Base-by-base conservation (phyloP, 192 early-diverging fungal genomes). In the Paraglomus occultum region DNA sequence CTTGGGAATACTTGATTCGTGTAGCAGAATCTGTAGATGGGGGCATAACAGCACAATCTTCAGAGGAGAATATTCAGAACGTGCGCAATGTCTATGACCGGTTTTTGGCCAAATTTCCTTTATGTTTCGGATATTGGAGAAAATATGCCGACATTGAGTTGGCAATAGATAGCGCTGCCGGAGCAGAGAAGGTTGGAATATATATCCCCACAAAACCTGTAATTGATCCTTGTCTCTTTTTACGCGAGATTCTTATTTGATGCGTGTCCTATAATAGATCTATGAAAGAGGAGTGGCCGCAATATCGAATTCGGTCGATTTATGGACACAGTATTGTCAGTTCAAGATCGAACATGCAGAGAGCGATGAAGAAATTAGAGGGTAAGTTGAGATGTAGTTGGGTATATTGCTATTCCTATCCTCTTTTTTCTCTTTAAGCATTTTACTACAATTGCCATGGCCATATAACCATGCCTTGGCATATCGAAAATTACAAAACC, bases 51-150 rank as follows among this genome's bases (percentile, higher is more conserved):
- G 70, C 78, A 11, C 73, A 80, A 18, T 78, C 86, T 0, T 76
- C 83, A 8, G 64, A 70, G 8, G 80, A 74, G 14, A 86, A 83
- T 54, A 70, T 79, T 12, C 40, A 70, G 23, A 84, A 80, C 55
- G 72, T 90, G 20, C 71, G 83, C 12, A 67, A 63, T 8, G 84
- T 86, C 4, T 91, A 88, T 55, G 87, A 91, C 72, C 73, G 79
- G 48, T 90, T 91, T 51, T 71, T 91, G 64, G 74, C 71, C 12
- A 85, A 88, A 71, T 91, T 90, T 64, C 90, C 90, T 9, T 76
- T 91, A 17, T 90, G 89, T 73, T 91, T 91, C 73, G 88, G 87
- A 39, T 91, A 91, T 70, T 91, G 90, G 90, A 89, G 88, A 65
- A 91, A 91, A 72, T 91, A 89, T 71, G 87, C 88, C 0, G 90